Percentiles rank a stretch among this genome's conserved stretches.
phyloP scores from a whole-genome alignment of 805 yeast genomes.

The Spathaspora arborariae region DNA sequence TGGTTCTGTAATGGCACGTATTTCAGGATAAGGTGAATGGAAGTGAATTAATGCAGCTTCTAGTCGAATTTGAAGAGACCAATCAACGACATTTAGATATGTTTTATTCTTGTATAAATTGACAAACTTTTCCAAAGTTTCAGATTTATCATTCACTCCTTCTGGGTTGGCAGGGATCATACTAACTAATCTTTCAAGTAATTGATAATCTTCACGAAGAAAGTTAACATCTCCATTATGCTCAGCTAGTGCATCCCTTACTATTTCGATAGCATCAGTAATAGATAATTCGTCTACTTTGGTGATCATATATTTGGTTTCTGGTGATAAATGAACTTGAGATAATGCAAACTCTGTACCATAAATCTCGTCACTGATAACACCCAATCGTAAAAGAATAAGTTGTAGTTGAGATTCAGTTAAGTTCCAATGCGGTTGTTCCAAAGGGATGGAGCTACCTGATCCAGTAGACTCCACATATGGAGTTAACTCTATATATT shows the following conservation, averaged over 20 bases:
- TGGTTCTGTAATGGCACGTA: conserved; percentile 37
- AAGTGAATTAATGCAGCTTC: conserved; percentile 37
- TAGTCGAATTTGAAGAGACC: conserved; percentile 31
- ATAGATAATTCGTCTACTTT: conserved; percentile 21
- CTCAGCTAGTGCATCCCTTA: conserved; percentile 33
- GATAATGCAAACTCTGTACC: background rate
- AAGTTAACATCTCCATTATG: conserved; percentile 35
- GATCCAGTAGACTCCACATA: conserved; percentile 4
- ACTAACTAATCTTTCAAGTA: conserved; percentile 25
- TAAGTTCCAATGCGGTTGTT: conserved; percentile 3
- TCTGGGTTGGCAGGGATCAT: conserved; percentile 16
- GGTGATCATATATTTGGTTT: conserved; percentile 24
- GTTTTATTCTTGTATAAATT: conserved; percentile 17
- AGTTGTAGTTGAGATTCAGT: conserved; percentile 11
- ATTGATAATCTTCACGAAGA: conserved; percentile 28
- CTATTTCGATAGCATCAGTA: conserved; percentile 25
- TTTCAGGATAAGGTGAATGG: conserved; percentile 41
- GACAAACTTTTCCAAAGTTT: conserved; percentile 5
- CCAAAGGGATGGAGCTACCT: background rate
- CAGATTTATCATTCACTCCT: background rate
- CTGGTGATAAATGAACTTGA: conserved; percentile 4
- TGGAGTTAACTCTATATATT: conserved; percentile 15
- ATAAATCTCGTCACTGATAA: conserved; percentile 19
- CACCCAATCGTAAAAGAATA: conserved; percentile 20
- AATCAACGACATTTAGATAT: conserved; percentile 24